Percentiles rank a stretch among this genome's conserved stretches.
These are phyloP conservation scores for Pythium aphanidermatum DNA, from an alignment of 352 stramenopile species.

Conservation along the genomic window DNA sequence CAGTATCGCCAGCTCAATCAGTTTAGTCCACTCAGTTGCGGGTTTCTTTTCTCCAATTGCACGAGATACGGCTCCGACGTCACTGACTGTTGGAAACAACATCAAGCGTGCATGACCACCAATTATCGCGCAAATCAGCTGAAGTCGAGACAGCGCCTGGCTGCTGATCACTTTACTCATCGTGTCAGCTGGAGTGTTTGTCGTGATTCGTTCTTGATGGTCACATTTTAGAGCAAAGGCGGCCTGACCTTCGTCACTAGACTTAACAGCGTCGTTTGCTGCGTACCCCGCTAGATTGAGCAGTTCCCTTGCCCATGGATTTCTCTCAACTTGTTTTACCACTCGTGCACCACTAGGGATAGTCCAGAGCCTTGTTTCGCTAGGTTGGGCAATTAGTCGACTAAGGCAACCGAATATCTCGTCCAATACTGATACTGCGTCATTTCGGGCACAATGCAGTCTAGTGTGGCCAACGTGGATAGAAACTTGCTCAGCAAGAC, in stretches of 20 bases:
- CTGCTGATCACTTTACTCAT: constrained; percentile 20
- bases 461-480: constrained; percentile 33
- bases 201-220: constrained; percentile 40
- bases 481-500: constrained; percentile 40
- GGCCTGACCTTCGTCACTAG: too few relatives aligned
- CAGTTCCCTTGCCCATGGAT: constrained; percentile 25
- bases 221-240: constrained; percentile 24
- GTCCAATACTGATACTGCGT: constrained; percentile 22
- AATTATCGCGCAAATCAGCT: constrained; percentile 34
- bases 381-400: constrained; percentile 36
- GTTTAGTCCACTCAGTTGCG: constrained; percentile 22
- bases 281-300: constrained; percentile 35
- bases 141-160: constrained; percentile 23
- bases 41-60: constrained; percentile 20
- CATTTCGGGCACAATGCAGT: constrained; percentile 16
- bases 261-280: too few relatives aligned
- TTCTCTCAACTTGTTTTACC: constrained; percentile 18
- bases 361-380: constrained; percentile 26
- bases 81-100: constrained; percentile 32
- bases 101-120: constrained; percentile 41
- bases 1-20: constrained; percentile 35
- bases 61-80: constrained; percentile 44
- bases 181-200: constrained; percentile 6
- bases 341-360: constrained; percentile 22
- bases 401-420: constrained; percentile 22